Conservation (phyloP, 1,284 basidiomycete genomes). For the Rhodotorula glutinis region DNA sequence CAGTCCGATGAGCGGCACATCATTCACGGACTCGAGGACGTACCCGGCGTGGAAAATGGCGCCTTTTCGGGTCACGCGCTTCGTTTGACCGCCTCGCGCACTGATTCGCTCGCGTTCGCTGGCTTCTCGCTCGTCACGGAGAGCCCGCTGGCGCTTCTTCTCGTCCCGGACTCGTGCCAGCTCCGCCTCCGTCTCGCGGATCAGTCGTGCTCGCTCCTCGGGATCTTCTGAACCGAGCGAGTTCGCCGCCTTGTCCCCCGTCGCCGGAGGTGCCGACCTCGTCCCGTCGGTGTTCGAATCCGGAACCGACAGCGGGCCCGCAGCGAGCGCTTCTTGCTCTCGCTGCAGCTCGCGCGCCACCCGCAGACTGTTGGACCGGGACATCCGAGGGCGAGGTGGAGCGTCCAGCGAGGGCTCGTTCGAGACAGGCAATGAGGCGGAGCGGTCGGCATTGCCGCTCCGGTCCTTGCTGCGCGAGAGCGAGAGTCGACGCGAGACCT, state of each 20-base stretch:
- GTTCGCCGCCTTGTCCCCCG: neutral
- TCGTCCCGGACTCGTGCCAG: neutral
- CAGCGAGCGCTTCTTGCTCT: neutral
- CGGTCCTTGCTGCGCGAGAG: neutral
- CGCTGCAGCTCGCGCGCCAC: neutral
- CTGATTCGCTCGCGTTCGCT: neutral
- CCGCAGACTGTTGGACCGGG: slow-evolving; percentile 5
- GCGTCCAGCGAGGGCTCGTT: neutral
- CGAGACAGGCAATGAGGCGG: neutral
- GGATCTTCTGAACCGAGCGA: neutral
- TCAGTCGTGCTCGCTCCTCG: neutral
- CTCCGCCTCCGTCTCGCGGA: slow-evolving; percentile 2
- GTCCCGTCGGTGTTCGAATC: neutral
- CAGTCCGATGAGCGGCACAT: too few relatives aligned
- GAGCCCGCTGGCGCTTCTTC: neutral
- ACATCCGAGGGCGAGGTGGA: neutral
- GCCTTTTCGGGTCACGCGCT: slow-evolving; percentile 27
- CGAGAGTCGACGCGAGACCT: slow-evolving; percentile 8
- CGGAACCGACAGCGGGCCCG: neutral
- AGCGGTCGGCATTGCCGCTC: neutral
- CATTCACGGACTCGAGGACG: neutral
- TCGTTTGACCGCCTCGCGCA: slow-evolving; percentile 3
- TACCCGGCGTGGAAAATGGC: slow-evolving; percentile 41
- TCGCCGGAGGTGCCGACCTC: neutral
- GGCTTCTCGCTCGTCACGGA: neutral